phyloP scores from a whole-genome alignment of 2,329 filamentous ascomycete genomes.

The Botrytis squamosa region DNA sequence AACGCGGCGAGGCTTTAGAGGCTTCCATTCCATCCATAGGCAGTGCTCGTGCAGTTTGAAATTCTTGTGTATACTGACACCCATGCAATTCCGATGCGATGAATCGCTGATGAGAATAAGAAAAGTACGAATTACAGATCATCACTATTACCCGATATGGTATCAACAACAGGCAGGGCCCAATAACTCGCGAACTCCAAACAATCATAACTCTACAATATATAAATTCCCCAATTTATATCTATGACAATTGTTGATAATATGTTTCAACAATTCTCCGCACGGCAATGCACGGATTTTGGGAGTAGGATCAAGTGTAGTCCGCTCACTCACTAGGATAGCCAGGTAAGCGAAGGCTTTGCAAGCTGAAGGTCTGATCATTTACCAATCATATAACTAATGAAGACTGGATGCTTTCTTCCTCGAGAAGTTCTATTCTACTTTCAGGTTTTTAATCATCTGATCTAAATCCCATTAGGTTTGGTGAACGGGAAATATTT shows the following conservation, averaged over 20 bases:
- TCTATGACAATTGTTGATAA: neutral
- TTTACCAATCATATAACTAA: neutral
- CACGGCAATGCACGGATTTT: slow-evolving; percentile 12
- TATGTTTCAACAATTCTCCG: slow-evolving; percentile 10
- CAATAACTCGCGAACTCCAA: neutral
- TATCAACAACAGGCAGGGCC: neutral
- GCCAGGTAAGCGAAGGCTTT: neutral
- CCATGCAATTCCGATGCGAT: slow-evolving; percentile 2
- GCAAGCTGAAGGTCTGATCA: slow-evolving; percentile 16
- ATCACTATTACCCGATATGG: neutral
- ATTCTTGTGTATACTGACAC: neutral
- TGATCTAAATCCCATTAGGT: neutral
- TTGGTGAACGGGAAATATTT: neutral
- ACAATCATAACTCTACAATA: neutral
- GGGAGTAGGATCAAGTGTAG: slow-evolving; percentile 2
- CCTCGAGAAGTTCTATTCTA: neutral
- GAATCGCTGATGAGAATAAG: neutral
- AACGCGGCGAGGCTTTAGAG: slow-evolving; percentile 16
- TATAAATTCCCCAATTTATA: neutral
- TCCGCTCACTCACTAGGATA: slow-evolving; percentile 9
- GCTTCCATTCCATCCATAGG: slow-evolving; percentile 1
- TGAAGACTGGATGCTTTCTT: neutral
- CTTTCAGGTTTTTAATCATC: neutral
- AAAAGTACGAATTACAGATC: neutral
- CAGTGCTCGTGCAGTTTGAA: neutral